Evolutionary conservation across 345 rosid species (phyloP).

Genomic region (Zanthoxylum bungeanum): DNA sequence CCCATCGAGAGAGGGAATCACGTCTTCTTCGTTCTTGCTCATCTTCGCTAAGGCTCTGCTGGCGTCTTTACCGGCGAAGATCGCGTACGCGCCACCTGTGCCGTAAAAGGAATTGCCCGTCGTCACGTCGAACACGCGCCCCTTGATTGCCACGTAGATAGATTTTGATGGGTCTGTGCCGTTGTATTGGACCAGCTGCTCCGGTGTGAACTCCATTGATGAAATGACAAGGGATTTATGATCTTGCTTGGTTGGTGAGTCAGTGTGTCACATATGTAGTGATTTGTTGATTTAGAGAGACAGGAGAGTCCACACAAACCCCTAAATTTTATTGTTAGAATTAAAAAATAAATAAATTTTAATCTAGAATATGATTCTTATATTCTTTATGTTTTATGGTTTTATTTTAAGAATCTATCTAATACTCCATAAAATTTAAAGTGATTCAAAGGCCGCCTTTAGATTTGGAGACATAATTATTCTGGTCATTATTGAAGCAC

Average conservation of each 20-base stretch:
- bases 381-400: no score
- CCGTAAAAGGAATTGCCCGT: constrained; percentile 81
- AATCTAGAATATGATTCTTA: no score
- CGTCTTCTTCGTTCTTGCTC: constrained; percentile 89
- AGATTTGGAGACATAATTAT: no score
- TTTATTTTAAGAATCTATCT: no score
- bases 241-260: background rate
- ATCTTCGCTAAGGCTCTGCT: constrained; percentile 87
- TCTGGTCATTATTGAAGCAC: no score
- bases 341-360: background rate
- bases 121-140: constrained; percentile 71
- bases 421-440: no score
- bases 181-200: constrained; percentile 61
- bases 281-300: background rate
- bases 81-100: constrained; percentile 58
- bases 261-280: no score
- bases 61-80: constrained; percentile 85
- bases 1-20: constrained; percentile 55
- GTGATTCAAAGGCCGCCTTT: no score
- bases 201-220: constrained; percentile 69
- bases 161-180: constrained; percentile 74
- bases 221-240: no score
- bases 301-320: background rate
- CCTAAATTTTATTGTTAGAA: background rate
- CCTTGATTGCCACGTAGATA: constrained; percentile 83